Conservation (phyloP, 139 green algal species). For the Pleodorina starrii region DNA sequence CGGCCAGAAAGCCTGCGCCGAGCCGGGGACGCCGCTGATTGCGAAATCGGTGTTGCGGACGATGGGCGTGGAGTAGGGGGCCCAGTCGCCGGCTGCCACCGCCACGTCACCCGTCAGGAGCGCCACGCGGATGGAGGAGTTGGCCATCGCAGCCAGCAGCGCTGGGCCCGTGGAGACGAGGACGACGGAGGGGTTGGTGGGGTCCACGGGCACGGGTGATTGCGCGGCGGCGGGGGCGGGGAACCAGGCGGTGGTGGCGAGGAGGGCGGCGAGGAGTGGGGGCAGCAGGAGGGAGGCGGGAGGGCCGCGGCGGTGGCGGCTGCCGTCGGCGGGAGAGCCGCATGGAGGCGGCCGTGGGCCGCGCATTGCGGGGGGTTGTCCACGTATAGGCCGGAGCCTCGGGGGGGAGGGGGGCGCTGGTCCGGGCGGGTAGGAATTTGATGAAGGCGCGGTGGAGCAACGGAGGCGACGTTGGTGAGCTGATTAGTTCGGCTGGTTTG, state of each 20-base stretch:
- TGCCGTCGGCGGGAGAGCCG: neutral
- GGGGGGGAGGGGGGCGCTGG: too few species aligned
- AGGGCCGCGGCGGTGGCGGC: neutral
- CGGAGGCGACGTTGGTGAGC: too few species aligned
- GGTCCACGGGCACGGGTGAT: neutral
- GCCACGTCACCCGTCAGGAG: neutral
- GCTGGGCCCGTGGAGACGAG: neutral
- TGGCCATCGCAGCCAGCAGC: neutral
- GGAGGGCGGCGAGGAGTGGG: neutral
- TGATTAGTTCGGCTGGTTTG: too few species aligned
- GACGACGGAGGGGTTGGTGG: neutral
- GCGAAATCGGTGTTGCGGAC: neutral
- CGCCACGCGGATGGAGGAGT: neutral
- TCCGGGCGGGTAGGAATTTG: too few species aligned
- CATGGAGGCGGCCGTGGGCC: neutral
- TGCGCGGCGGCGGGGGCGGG: neutral
- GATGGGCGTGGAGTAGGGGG: neutral
- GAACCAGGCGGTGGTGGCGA: neutral
- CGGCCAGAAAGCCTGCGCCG: neutral
- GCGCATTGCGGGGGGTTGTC: neutral
- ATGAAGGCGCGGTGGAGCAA: too few species aligned
- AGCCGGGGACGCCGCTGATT: neutral
- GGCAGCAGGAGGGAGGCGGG: neutral
- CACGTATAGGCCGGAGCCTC: too few species aligned
- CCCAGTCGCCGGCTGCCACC: neutral